Evolutionary conservation across 345 rosid species (phyloP), one percentile per base, ranked within the genome.

Genomic region (Bruguiera parviflora): DNA sequence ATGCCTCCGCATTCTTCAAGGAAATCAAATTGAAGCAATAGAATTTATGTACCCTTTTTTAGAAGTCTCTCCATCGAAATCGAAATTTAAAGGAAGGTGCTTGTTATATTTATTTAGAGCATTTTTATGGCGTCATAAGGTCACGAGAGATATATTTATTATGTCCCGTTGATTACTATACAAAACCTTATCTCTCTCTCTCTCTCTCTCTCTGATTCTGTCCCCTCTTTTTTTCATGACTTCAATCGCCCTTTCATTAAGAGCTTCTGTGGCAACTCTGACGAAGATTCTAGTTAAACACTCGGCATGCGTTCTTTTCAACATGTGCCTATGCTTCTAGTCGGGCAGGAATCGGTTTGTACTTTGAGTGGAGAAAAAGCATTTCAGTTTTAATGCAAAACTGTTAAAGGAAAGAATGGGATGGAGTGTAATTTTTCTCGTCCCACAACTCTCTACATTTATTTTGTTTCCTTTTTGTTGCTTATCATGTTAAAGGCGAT

Each of bases 401-500:
- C 24, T 47, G 75, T 56, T n/a, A n/a, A 65, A 73, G 72, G 55
- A 67, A 77, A 83, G 85, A 68, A 76, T 76, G 68, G 82, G 78
- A 53, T 49, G 0, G 28, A 27, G 28, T 70, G 73, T 76, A 63
- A 72, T 70, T 73, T 70, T 37, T 28, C 20, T 65, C 65, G 52
- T 78, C 27, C 39, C 58, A 6, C 39, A 35, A 35, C 39, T 35
- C 64, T 43, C 61, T 70, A 72, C 35, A 52, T 71, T 68, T 70
- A 61, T 76, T 73, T 72, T 71, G 39, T 32, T 76, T 80, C 72
- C 87, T 84, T 64, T 80, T 35, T 82, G 72, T 73, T 72, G 79
- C 81, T 86, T 72, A 43, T 77, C 71, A 69, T 78, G 71, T 67
- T 35, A 33, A 79, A 84, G 80, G 76, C 73, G 84, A 84, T 85